phyloP scores from a whole-genome alignment of 176 grass and related monocot species.

The Chrysopogon serrulatus region DNA sequence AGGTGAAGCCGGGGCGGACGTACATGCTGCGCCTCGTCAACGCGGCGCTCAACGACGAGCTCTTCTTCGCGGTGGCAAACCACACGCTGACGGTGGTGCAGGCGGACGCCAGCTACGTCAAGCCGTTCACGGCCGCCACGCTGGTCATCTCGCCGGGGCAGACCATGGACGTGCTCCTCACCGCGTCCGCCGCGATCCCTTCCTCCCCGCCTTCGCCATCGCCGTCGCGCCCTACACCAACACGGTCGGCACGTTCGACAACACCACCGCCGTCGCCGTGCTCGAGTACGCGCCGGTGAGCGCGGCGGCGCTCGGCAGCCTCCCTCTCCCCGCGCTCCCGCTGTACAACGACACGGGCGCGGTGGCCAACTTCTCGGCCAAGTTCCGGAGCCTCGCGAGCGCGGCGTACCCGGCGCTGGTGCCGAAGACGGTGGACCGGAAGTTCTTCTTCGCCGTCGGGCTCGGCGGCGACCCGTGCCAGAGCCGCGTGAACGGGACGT shows the following conservation, averaged over 20 bases:
- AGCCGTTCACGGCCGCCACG: conserved; percentile 47
- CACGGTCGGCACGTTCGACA: conserved; percentile 68
- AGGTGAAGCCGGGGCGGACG: conserved; percentile 42
- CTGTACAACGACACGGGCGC: conserved; percentile 59
- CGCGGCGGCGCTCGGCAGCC: background rate
- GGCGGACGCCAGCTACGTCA: conserved; percentile 72
- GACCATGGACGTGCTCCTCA: conserved; percentile 75
- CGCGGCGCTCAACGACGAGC: conserved; percentile 78
- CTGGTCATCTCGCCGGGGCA: conserved; percentile 64
- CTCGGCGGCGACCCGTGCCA: conserved; percentile 56
- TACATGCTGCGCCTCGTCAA: conserved; percentile 88
- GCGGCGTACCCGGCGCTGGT: conserved; percentile 50
- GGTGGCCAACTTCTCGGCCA: conserved; percentile 57
- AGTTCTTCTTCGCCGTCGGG: conserved; percentile 77
- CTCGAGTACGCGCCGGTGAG: conserved; percentile 51
- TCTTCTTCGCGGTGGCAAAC: conserved; percentile 75
- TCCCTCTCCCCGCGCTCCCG: conserved; percentile 46
- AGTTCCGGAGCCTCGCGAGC: conserved; percentile 65
- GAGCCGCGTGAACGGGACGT: conserved; percentile 44
- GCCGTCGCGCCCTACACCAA: conserved; percentile 52
- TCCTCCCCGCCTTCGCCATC: conserved; percentile 43
- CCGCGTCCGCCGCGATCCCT: background rate
- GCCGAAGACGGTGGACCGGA: conserved; percentile 35
- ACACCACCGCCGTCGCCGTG: conserved; percentile 61
- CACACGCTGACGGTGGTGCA: conserved; percentile 75